Conservation (phyloP, 1,284 basidiomycete genomes). For the Trametes hirsuta region DNA sequence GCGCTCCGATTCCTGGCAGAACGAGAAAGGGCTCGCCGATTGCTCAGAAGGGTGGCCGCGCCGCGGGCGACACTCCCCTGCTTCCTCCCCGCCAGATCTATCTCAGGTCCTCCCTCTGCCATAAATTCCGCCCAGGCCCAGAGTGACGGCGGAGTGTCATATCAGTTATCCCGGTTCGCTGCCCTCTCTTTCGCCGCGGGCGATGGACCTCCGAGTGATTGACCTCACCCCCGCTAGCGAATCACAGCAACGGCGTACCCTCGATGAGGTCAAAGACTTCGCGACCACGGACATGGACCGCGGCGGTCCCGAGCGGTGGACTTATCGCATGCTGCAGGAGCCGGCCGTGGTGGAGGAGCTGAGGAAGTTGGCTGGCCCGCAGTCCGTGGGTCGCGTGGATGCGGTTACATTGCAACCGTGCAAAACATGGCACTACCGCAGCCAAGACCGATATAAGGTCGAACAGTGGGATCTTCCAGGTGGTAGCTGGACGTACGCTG, state of each 20-base stretch:
- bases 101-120: slow-evolving; percentile 6
- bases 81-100: slow-evolving; percentile 16
- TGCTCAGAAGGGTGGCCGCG: slow-evolving; percentile 15
- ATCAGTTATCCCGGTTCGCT: slow-evolving; percentile 14
- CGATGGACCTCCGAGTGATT: slow-evolving; percentile 42
- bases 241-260: slow-evolving; percentile 50
- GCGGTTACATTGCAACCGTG: slow-evolving; percentile 65
- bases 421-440: slow-evolving; percentile 46
- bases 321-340: slow-evolving; percentile 55
- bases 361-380: slow-evolving; percentile 39
- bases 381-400: slow-evolving; percentile 44
- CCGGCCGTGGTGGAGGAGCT: slow-evolving; percentile 52
- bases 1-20: slow-evolving; percentile 26
- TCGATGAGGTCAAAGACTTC: slow-evolving; percentile 56
- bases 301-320: slow-evolving; percentile 55
- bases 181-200: slow-evolving; percentile 7
- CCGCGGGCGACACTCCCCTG: slow-evolving; percentile 11
- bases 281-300: slow-evolving; percentile 60
- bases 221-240: slow-evolving; percentile 47
- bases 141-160: not conserved
- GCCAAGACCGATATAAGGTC: slow-evolving; percentile 58
- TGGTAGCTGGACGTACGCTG: slow-evolving; percentile 61
- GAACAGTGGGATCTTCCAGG: slow-evolving; percentile 57
- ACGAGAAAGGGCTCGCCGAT: slow-evolving; percentile 14
- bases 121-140: slow-evolving; percentile 9